A percentile compares a stretch with the other conserved stretches of the same genome.
Evolutionary conservation across 192 early-diverging fungal species (phyloP).

Genomic region (Umbelopsis sp.): DNA sequence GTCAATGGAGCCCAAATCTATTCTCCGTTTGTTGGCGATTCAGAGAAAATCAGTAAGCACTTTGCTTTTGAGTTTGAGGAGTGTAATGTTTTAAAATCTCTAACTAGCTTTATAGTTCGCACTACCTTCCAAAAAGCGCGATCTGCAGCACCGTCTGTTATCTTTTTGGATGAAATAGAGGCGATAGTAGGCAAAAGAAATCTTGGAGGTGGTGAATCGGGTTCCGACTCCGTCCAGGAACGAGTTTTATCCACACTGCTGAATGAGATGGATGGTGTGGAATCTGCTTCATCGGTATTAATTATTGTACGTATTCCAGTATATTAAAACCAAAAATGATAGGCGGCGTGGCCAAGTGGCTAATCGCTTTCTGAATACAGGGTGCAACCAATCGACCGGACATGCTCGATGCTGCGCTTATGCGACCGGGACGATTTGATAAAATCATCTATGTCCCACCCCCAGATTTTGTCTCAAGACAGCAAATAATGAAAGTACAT

Average conservation of each 20-base stretch:
- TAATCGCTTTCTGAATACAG: conserved; percentile 32
- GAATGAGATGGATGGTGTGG: conserved; percentile 94
- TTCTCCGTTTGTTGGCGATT: conserved; percentile 84
- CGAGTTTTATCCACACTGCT: conserved; percentile 74
- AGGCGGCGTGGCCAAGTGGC: neutral
- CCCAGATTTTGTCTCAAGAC: conserved; percentile 50
- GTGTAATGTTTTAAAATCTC: no score
- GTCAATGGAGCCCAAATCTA: conserved; percentile 82
- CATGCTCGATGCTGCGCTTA: conserved; percentile 81
- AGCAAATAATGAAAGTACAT: conserved; percentile 54
- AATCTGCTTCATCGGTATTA: conserved; percentile 68
- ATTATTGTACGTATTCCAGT: conserved; percentile 59
- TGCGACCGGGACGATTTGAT: conserved; percentile 87
- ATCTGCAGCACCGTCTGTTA: conserved; percentile 74
- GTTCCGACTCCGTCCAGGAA: conserved; percentile 79
- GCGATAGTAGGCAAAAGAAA: conserved; percentile 91
- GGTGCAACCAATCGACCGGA: conserved; percentile 91
- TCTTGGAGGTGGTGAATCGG: conserved; percentile 52
- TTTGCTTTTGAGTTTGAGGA: neutral
- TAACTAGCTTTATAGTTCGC: conserved; percentile 57
- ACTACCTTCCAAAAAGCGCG: conserved; percentile 82
- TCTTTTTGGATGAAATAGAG: conserved; percentile 98
- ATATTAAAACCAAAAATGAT: conserved; percentile 18
- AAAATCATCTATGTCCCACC: conserved; percentile 75
- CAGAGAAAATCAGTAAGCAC: conserved; percentile 68